Percentiles rank a stretch among this genome's conserved stretches.
These are phyloP conservation scores for Begonia fuchsioides DNA, from an alignment of 306 rosid genomes.

Conservation along the genomic window DNA sequence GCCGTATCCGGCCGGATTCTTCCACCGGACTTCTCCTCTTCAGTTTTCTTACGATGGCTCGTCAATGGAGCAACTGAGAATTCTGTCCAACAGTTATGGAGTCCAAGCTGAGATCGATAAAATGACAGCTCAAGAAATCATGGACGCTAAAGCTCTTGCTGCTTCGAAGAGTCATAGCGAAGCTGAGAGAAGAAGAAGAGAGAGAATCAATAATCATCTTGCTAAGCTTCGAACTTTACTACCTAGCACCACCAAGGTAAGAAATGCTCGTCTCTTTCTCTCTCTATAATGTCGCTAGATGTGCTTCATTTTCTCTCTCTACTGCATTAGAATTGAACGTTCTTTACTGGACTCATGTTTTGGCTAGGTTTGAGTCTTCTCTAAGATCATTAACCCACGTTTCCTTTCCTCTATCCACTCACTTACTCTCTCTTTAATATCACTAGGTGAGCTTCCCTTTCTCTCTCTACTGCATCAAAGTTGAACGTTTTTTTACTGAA, in stretches of 20 bases:
- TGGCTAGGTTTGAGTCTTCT: no score
- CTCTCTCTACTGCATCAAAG: no score
- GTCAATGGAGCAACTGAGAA: conserved; percentile 52
- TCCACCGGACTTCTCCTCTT: conserved; percentile 46
- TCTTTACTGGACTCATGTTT: no score
- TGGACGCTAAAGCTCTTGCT: conserved; percentile 94
- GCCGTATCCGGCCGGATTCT: conserved; percentile 25
- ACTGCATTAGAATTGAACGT: no score
- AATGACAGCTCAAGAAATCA: conserved; percentile 82
- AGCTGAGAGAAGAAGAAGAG: conserved; percentile 87
- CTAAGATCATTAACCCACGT: no score
- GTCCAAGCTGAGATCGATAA: conserved; percentile 78
- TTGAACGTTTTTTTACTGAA: no score
- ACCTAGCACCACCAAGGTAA: conserved; percentile 90
- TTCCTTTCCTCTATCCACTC: no score
- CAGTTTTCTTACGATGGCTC: conserved; percentile 69
- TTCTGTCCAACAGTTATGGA: conserved; percentile 59
- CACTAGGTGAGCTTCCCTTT: no score
- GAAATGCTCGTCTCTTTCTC: neutral
- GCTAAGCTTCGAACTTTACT: conserved; percentile 76
- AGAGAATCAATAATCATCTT: conserved; percentile 88
- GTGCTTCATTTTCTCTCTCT: no score
- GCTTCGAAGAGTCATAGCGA: conserved; percentile 92
- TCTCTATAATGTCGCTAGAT: no score
- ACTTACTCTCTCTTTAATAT: no score